A percentile compares a stretch with the other conserved stretches of the same genome.
These are phyloP conservation scores for Debaryomyces coudertii DNA, from an alignment of 1,139 yeast species.

Conservation along the genomic window DNA sequence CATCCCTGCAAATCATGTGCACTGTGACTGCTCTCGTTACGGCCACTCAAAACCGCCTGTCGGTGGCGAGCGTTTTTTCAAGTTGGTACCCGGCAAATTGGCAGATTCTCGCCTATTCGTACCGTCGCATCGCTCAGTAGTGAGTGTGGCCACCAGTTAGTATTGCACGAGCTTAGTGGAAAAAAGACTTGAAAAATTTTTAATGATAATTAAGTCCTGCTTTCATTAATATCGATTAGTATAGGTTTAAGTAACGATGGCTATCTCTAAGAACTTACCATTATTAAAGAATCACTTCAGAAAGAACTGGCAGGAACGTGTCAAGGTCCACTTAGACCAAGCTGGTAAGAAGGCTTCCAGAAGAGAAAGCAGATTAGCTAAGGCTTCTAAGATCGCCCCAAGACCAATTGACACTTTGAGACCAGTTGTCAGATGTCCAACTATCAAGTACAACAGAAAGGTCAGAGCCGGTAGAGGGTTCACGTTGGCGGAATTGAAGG, in stretches of 20 bases:
- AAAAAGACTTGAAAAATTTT: constrained; percentile 6
- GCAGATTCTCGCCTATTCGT: background rate
- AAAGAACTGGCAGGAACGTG: constrained; percentile 99
- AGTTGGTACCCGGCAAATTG: background rate
- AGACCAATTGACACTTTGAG: constrained; percentile 95
- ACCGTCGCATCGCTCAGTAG: constrained; percentile 1
- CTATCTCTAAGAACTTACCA: constrained; percentile 97
- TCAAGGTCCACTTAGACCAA: constrained; percentile 98
- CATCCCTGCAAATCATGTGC: constrained; percentile 7
- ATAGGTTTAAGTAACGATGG: constrained; percentile 45
- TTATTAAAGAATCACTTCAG: constrained; percentile 95
- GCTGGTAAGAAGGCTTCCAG: constrained; percentile 98
- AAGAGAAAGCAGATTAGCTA: constrained; percentile 91
- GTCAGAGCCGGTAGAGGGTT: constrained; percentile 99
- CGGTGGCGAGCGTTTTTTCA: too few relatives aligned
- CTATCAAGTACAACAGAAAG: constrained; percentile 98
- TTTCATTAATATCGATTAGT: constrained; percentile 6
- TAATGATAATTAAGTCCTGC: background rate
- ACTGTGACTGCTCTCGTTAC: constrained; percentile 10
- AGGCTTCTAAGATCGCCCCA: constrained; percentile 97
- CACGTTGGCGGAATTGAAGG: constrained; percentile 97
- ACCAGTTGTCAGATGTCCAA: constrained; percentile 98
- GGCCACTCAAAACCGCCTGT: background rate
- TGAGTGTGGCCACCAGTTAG: constrained; percentile 5
- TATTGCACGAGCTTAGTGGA: constrained; percentile 1